Evolutionary conservation across 176 grass and related monocot genomes (phyloP).

Genomic region (Lolium rigidum): DNA sequence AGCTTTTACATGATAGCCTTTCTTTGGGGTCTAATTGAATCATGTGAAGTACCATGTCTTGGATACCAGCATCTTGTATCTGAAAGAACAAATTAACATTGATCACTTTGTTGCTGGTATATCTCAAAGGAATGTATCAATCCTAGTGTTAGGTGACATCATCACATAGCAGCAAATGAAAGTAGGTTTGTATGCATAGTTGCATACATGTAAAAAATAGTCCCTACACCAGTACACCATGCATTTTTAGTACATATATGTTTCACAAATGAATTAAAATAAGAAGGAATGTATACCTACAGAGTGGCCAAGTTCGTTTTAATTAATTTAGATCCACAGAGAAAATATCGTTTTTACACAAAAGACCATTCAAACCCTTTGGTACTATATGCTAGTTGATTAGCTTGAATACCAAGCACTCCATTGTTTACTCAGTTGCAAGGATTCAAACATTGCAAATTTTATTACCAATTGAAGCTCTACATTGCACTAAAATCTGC

Average conservation of each 20-base stretch:
- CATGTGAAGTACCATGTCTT: conserved; percentile 99
- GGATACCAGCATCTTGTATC: conserved; percentile 96
- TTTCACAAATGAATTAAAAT: conserved; percentile 23
- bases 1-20: conserved; percentile 82
- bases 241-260: conserved; percentile 28
- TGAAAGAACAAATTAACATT: conserved; percentile 54
- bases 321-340: conserved; percentile 22
- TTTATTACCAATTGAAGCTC: conserved; percentile 11
- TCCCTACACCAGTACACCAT: neutral
- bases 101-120: neutral
- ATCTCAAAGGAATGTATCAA: conserved; percentile 35
- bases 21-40: conserved; percentile 92
- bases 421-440: conserved; percentile 10
- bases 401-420: neutral
- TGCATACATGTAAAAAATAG: neutral
- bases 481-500: conserved; percentile 24
- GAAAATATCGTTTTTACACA: neutral
- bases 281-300: neutral
- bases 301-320: conserved; percentile 15
- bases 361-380: neutral
- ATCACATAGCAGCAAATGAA: conserved; percentile 13
- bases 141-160: neutral
- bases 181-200: too few species aligned
- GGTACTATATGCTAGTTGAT: neutral
- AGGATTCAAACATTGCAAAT: neutral